These are phyloP conservation scores for Nymphaea thermarum DNA, from an alignment of 164 flowering plant species.

Conservation along the genomic window DNA sequence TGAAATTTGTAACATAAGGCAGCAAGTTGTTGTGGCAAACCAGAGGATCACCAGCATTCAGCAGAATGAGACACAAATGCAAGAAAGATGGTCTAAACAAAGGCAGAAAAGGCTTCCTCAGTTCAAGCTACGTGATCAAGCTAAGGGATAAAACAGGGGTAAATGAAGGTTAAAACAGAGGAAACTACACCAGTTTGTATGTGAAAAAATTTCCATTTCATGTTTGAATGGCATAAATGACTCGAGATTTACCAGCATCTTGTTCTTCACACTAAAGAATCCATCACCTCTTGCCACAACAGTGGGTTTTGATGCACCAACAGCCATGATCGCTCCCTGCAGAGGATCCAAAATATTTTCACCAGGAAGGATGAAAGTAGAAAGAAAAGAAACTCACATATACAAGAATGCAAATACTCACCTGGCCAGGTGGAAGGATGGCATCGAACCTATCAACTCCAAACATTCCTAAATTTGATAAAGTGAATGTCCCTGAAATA, in stretches of 20 bases:
- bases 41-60: too few species aligned
- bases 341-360: constrained; percentile 4
- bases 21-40: too few species aligned
- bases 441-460: constrained; percentile 98
- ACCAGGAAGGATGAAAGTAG: background rate
- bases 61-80: too few species aligned
- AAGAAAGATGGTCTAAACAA: too few species aligned
- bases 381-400: background rate
- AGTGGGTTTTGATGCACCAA: constrained; percentile 95
- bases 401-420: constrained; percentile 11
- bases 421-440: constrained; percentile 98
- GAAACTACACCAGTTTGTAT: too few species aligned
- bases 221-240: background rate
- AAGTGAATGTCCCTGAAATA: constrained; percentile 73
- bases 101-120: too few species aligned
- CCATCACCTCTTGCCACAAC: constrained; percentile 73
- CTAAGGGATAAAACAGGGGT: too few species aligned
- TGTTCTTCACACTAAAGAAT: constrained; percentile 78
- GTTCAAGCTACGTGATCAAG: too few species aligned
- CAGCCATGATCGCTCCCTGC: constrained; percentile 98
- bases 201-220: background rate
- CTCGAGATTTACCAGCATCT: constrained; percentile 72
- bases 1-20: too few species aligned
- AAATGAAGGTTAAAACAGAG: too few species aligned
- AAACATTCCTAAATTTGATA: constrained; percentile 97